phyloP scores from a whole-genome alignment of 768 basidiomycete genomes.

The Cystofilobasidium macerans region DNA sequence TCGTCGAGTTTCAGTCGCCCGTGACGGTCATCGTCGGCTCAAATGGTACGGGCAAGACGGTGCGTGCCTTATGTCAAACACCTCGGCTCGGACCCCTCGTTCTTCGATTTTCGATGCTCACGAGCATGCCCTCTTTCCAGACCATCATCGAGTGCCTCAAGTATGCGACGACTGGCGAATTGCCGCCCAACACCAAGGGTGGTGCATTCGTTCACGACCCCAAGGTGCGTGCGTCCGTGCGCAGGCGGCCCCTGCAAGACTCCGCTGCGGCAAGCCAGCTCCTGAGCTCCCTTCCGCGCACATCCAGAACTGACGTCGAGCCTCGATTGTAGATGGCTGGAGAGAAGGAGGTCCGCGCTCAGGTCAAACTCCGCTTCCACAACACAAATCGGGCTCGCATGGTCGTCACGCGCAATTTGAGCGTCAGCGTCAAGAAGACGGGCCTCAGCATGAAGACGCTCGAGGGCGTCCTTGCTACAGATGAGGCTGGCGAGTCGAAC shows the following conservation, averaged over 20 bases:
- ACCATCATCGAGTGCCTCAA: constrained; percentile 99
- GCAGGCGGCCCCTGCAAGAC: not conserved
- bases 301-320: not conserved
- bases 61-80: constrained; percentile 29
- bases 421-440: constrained; percentile 86
- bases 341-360: constrained; percentile 97
- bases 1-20: constrained; percentile 95
- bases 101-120: not conserved
- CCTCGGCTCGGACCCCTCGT: not conserved
- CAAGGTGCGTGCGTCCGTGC: constrained; percentile 41
- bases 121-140: constrained; percentile 31
- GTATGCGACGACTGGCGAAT: constrained; percentile 95
- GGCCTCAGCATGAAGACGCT: constrained; percentile 94
- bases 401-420: constrained; percentile 79
- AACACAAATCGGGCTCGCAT: constrained; percentile 82
- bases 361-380: constrained; percentile 86
- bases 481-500: constrained; percentile 54
- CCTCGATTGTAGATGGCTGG: constrained; percentile 62
- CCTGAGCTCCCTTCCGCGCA: too few species aligned
- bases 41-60: constrained; percentile 95
- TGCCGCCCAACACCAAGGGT: constrained; percentile 92
- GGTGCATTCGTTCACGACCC: constrained; percentile 99
- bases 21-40: constrained; percentile 97
- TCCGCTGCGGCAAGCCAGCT: not conserved
- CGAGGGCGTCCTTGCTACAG: constrained; percentile 73